Conservation (phyloP, 345 rosid genomes). For the Citrus mangshanensis region DNA sequence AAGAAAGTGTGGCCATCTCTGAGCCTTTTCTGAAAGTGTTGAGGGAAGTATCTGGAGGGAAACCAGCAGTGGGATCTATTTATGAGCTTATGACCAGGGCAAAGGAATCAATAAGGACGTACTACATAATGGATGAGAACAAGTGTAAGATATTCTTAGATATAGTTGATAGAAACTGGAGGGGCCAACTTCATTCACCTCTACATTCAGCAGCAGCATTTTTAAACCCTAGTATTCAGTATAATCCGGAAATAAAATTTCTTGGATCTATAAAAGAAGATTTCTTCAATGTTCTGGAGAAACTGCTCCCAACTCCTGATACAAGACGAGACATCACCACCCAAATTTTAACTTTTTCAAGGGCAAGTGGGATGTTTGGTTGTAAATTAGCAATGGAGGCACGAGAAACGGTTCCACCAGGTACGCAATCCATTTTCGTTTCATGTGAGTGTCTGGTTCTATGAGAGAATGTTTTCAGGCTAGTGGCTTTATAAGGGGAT, state of each 20-base stretch:
- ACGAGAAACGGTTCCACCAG: conserved; percentile 69
- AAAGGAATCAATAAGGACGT: conserved; percentile 79
- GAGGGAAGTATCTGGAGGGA: conserved; percentile 84
- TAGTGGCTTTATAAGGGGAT: background rate
- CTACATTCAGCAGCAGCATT: conserved; percentile 86
- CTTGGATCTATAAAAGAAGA: conserved; percentile 72
- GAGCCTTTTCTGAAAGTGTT: conserved; percentile 81
- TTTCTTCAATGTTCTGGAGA: conserved; percentile 77
- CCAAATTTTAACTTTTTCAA: conserved; percentile 66
- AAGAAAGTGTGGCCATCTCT: conserved; percentile 81
- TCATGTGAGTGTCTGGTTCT: background rate
- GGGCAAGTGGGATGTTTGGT: conserved; percentile 80
- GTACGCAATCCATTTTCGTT: conserved; percentile 29
- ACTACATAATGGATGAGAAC: conserved; percentile 82
- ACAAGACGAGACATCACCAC: conserved; percentile 75
- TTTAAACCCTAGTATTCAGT: conserved; percentile 79
- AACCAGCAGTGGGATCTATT: conserved; percentile 69
- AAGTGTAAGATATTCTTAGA: conserved; percentile 77
- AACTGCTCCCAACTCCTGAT: conserved; percentile 85
- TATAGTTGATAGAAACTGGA: conserved; percentile 75
- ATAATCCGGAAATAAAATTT: conserved; percentile 77
- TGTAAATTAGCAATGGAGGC: conserved; percentile 85
- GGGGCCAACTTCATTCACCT: conserved; percentile 80
- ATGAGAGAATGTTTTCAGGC: background rate
- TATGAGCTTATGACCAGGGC: conserved; percentile 85